A percentile compares a stretch with the other conserved stretches of the same genome.
Evolutionary conservation across 192 early-diverging fungal genomes (phyloP).

Genomic region (Coemansia sp.): DNA sequence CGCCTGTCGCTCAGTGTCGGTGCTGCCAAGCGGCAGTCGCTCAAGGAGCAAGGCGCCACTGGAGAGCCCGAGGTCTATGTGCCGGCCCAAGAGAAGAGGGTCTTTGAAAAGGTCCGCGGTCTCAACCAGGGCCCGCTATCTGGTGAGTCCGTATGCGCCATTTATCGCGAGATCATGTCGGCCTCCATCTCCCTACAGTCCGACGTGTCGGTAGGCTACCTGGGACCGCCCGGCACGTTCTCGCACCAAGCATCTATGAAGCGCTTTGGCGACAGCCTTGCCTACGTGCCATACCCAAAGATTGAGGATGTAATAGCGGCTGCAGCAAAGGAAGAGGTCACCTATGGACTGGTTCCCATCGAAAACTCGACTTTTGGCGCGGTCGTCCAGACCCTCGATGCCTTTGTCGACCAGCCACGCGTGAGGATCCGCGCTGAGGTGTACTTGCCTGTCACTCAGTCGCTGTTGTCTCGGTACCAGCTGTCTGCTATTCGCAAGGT

Average conservation of each 20-base stretch:
- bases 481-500: constrained; percentile 70
- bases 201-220: constrained; percentile 78
- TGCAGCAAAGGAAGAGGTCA: constrained; percentile 67
- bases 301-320: constrained; percentile 81
- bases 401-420: constrained; percentile 58
- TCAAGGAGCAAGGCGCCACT: constrained; percentile 42
- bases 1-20: constrained; percentile 77
- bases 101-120: constrained; percentile 68
- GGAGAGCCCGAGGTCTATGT: constrained; percentile 66
- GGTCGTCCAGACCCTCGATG: constrained; percentile 82
- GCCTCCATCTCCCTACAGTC: constrained; percentile 82
- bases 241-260: constrained; percentile 83
- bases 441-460: constrained; percentile 81
- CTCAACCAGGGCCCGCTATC: constrained; percentile 80
- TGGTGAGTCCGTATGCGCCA: constrained; percentile 63
- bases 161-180: constrained; percentile 85
- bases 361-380: constrained; percentile 92
- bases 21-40: constrained; percentile 59
- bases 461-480: constrained; percentile 67
- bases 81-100: constrained; percentile 72
- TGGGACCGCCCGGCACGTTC: constrained; percentile 89
- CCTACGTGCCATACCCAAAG: constrained; percentile 62
- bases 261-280: constrained; percentile 77
- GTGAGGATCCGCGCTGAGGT: constrained; percentile 75
- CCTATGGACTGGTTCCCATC: constrained; percentile 92